Base-by-base conservation (phyloP, 352 stramenopile genomes). In the Saprolegnia diclina region DNA sequence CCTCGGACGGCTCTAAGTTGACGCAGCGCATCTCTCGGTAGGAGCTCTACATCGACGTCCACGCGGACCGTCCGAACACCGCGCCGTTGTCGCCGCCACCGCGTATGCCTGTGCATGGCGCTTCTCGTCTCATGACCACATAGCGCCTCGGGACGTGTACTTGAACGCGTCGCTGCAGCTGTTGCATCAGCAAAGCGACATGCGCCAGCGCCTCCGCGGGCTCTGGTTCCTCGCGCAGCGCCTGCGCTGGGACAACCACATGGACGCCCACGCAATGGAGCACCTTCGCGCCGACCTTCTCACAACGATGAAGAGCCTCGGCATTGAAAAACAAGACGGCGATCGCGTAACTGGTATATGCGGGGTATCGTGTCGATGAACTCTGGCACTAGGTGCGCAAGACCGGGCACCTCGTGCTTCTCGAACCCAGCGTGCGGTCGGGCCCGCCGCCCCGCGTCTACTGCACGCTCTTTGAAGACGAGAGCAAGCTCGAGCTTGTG, bases 211-310 rank as follows among this genome's bases (percentile, higher is more conserved):
- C 54, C 71, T 90, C 0, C 80, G 82, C 11, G 79, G 89, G 65
- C 65, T 92, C 11, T 92, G 83, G 82, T 78, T 77, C 45, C 79
- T 75, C 13, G 72, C 87, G 16, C 83, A 91, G 59, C 75, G 74
- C 10, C 73, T 91, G 1, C 79, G 79, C 7, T 75, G 72, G 71
- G 74, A 84, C 21, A 72, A 65, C 16, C 74, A 84, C 50, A 48
- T 84, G 9, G 73, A 71, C 19, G 76, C 81, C 44, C 38, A 67
- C 3, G 78, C 69, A 0, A 62, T 84, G 21, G 74, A 84, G 16
- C 48, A 73, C 0, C 63, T 84, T 9, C 74, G 79, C 52, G 46
- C 66, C 5, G 76, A 84, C 46, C 70, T 84, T 42, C 67, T 79
- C 10, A 56, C 59, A n/a, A 67, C 79, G 18, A 73, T 84, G 54